Evolutionary conservation across 768 basidiomycete genomes (phyloP).

Genomic region (Chalciporus sphaerocephalus): DNA sequence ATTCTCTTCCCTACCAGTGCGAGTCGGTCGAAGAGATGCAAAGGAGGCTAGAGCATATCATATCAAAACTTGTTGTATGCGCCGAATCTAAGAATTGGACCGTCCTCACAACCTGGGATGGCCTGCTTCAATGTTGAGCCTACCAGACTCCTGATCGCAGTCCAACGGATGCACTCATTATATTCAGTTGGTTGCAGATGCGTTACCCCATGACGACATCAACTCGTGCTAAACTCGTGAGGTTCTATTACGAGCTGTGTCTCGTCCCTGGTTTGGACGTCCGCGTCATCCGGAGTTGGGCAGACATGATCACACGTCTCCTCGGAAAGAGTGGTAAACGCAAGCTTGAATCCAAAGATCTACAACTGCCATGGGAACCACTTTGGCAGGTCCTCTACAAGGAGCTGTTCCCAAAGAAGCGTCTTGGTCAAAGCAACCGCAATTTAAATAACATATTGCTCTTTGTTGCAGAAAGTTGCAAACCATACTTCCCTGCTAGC

Average conservation of each 20-base stretch:
- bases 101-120: constrained; percentile 72
- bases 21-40: constrained; percentile 73
- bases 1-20: constrained; percentile 67
- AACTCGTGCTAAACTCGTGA: constrained; percentile 65
- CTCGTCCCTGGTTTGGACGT: constrained; percentile 73
- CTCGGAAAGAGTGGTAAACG: constrained; percentile 64
- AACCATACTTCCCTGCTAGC: constrained; percentile 58
- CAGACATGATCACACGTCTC: constrained; percentile 71
- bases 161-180: constrained; percentile 5
- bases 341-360: constrained; percentile 62
- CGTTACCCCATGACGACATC: constrained; percentile 70
- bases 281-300: constrained; percentile 68
- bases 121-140: constrained; percentile 68
- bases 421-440: constrained; percentile 54
- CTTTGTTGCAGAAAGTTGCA: constrained; percentile 69
- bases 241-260: constrained; percentile 75
- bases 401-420: constrained; percentile 70
- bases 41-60: constrained; percentile 59
- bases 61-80: constrained; percentile 63
- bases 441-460: constrained; percentile 69
- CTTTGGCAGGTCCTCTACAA: constrained; percentile 73
- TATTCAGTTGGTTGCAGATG: constrained; percentile 70
- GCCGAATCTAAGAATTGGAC: constrained; percentile 76
- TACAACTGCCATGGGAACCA: constrained; percentile 68
- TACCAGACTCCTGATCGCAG: not conserved